Evolutionary conservation across 768 basidiomycete genomes (phyloP), one percentile per base, ranked within the genome.

Genomic region (Erythrobasidium yunnanense): DNA sequence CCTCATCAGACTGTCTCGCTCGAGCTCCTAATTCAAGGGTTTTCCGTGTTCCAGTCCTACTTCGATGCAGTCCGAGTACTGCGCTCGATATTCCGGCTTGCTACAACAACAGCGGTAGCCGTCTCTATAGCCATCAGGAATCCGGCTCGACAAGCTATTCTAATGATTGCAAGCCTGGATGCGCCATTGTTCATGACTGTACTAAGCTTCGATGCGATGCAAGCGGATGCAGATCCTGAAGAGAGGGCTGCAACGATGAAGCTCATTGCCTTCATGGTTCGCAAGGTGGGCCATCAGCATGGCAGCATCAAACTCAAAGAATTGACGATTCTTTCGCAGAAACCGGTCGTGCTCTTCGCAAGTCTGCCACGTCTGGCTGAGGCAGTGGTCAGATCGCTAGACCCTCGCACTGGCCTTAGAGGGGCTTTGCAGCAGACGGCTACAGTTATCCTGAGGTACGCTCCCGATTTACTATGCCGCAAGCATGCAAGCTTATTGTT

Each of bases 131-230:
- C 80, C 2, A 70, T 82, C 3, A 84, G 87, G 67, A 85, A 84
- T 1, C 87, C 90, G 71, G 90, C 92, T 0, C 81, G 93, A 47
- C 76, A 82, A 22, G 90, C 92, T 0, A 85, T 93, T 1, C 77
- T 96, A 8, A 85, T 87, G 45, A 87, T 96, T 46, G 91, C 91
- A 0, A 81, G 84, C 0, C 81, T 81, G 51, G 86, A 91, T 70
- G 90, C 92, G 4, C 83, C 84, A 3, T 76, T 97, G 11, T 93
- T 97, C 78, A 96, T 97, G 87, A 87, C 90, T 0, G 95, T 93
- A 0, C 76, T 99, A 42, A 84, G 86, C 2, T 80, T 93, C 69
- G 95, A 96, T 73, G 90, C 97, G 55, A 77, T 93, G 22, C 76
- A 78, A 45, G 84, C 85, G 33, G 80, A 81, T 18, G 83, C 82